Conservation (phyloP, 352 stramenopile genomes). For the Pythium diclinum region DNA sequence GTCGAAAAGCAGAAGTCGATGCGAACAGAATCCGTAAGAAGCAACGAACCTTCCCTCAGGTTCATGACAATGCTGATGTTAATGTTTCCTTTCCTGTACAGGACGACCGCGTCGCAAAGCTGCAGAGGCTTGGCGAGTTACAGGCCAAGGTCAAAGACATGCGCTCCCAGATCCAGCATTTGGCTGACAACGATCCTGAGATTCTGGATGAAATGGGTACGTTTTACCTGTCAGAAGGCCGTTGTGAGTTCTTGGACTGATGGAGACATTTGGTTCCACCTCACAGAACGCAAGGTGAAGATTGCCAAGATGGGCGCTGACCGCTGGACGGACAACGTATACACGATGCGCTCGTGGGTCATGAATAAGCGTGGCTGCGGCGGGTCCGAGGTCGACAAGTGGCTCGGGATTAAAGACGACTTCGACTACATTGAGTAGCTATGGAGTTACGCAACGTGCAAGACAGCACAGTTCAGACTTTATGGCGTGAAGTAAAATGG, state of each 20-base stretch:
- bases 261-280: neutral
- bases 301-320: slow-evolving; percentile 70
- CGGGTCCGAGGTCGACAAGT: slow-evolving; percentile 77
- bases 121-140: slow-evolving; percentile 51
- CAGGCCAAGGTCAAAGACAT: slow-evolving; percentile 47
- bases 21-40: slow-evolving; percentile 57
- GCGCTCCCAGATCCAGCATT: slow-evolving; percentile 51
- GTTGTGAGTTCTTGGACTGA: neutral
- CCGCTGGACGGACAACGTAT: slow-evolving; percentile 84
- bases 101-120: slow-evolving; percentile 61
- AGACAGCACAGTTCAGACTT: too few relatives aligned
- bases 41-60: too few relatives aligned
- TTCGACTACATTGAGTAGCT: slow-evolving; percentile 81
- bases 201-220: slow-evolving; percentile 59
- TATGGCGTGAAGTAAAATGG: neutral
- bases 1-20: slow-evolving; percentile 48
- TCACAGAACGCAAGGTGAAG: slow-evolving; percentile 46
- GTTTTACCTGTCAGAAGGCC: neutral
- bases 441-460: neutral
- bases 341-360: slow-evolving; percentile 78
- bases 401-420: slow-evolving; percentile 82
- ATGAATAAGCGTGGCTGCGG: slow-evolving; percentile 71
- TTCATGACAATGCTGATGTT: neutral
- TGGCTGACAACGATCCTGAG: slow-evolving; percentile 73
- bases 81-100: slow-evolving; percentile 19